Conservation (phyloP, 495 filamentous ascomycete species). For the Penicillium tannophilum region DNA sequence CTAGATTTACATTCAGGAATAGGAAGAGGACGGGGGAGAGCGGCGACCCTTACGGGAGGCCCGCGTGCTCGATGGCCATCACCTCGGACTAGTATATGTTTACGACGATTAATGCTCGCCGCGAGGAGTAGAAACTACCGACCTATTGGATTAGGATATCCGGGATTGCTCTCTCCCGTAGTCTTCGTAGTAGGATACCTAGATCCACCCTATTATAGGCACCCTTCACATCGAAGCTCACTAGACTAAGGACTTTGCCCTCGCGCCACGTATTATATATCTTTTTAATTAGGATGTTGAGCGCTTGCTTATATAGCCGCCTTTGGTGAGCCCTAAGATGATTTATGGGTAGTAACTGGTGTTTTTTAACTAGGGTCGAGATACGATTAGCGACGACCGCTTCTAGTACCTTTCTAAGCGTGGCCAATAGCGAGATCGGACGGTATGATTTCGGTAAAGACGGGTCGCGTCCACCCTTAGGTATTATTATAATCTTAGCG, state of each 20-base stretch:
- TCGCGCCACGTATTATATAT: conserved; percentile 27
- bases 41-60: conserved; percentile 32
- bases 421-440: conserved; percentile 3
- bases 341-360: conserved; percentile 14
- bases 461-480: no score
- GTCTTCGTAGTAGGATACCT: conserved; percentile 33
- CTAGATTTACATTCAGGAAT: conserved; percentile 37
- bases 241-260: conserved; percentile 28
- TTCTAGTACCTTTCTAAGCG: conserved; percentile 33
- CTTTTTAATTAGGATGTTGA: conserved; percentile 31
- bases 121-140: conserved; percentile 30
- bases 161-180: conserved; percentile 35
- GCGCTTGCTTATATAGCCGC: conserved; percentile 23
- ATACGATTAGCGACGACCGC: conserved; percentile 34
- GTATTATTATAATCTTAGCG: no score
- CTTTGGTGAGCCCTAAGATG: conserved; percentile 12
- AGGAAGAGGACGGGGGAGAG: conserved; percentile 33
- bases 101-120: conserved; percentile 20
- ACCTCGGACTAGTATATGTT: conserved; percentile 19
- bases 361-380: conserved; percentile 24
- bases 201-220: conserved; percentile 44
- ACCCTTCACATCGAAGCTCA: conserved; percentile 46
- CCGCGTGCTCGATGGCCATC: conserved; percentile 15
- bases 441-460: neutral
- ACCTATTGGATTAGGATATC: conserved; percentile 33